These are phyloP conservation scores for Aspergillus versicolor DNA, from an alignment of 2,329 filamentous ascomycete species.

Conservation along the genomic window DNA sequence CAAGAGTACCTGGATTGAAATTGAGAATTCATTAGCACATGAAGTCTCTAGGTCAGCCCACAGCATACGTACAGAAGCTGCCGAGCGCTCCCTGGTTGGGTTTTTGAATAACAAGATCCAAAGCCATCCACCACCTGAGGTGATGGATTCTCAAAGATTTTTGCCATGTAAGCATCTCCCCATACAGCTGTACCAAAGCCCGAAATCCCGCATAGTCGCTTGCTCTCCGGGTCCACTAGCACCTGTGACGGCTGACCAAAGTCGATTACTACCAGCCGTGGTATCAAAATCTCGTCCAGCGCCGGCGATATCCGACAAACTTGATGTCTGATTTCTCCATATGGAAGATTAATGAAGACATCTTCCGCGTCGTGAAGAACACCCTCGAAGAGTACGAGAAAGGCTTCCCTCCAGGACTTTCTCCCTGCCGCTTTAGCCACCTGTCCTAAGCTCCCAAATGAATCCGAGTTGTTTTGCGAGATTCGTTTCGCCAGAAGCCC, in stretches of 20 bases:
- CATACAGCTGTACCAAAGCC: slow-evolving; percentile 56
- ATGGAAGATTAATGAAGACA: slow-evolving; percentile 57
- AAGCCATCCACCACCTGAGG: slow-evolving; percentile 38
- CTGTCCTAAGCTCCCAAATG: slow-evolving; percentile 52
- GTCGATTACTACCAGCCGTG: slow-evolving; percentile 53
- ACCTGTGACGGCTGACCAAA: slow-evolving; percentile 52
- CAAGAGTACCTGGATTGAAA: slow-evolving; percentile 35
- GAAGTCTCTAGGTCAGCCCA: background rate
- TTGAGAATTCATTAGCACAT: slow-evolving; percentile 1
- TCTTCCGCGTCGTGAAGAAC: slow-evolving; percentile 59
- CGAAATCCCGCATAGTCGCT: slow-evolving; percentile 50
- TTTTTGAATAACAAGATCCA: slow-evolving; percentile 26
- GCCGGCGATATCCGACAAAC: slow-evolving; percentile 44
- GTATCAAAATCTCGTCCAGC: slow-evolving; percentile 52
- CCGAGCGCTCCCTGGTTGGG: slow-evolving; percentile 28
- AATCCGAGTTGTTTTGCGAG: slow-evolving; percentile 45
- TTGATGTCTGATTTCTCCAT: slow-evolving; percentile 54
- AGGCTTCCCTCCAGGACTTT: slow-evolving; percentile 55
- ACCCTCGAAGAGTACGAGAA: slow-evolving; percentile 52
- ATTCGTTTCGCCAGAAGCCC: slow-evolving; percentile 42
- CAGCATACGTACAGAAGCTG: slow-evolving; percentile 33
- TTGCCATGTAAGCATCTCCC: slow-evolving; percentile 57
- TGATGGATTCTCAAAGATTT: slow-evolving; percentile 45
- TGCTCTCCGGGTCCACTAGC: slow-evolving; percentile 50
- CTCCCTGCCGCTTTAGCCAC: slow-evolving; percentile 48